Base-by-base conservation (phyloP, 805 yeast species). In the Priceomyces haplophilus region DNA sequence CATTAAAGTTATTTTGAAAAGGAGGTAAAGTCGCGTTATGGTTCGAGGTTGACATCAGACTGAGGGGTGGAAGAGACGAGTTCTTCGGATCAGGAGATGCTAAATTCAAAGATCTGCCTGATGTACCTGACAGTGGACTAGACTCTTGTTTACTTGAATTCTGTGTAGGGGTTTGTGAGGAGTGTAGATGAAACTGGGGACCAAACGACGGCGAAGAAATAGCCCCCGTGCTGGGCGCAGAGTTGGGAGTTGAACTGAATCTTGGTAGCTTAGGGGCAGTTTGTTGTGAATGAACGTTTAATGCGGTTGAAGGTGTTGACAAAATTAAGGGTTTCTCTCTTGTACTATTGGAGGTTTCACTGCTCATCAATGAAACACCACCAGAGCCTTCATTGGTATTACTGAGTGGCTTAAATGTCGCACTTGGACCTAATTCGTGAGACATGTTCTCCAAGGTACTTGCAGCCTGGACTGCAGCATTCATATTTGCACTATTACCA, bases 181-280 rank as follows among this genome's bases (percentile, higher is more conserved):
- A 32, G 42, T 56, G 44, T 35, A 61, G 54, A 40, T 55, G 65
- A 43, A 53, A 67, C 44, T 70, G 76, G 3, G 79, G 73, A 0
- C 76, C 77, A 47, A 75, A 73, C 3, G 74, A 64, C 1, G 79
- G 77, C 1, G 76, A 67, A 1, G 71, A 59, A 15, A 53, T 49
- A 20, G 54, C 46, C n/a, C 48, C 48, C 7, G 12, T 43, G 25
- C 17, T 27, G 15, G 47, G 23, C 8, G 35, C 44, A 17, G 43
- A 32, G 25, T 27, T 38, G 16, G 47, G 37, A 21, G 36, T 30
- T 10, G 48, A 25, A 41, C 64, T 65, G 30, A 65, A 53, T 1
- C 69, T 56, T 11, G 71, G 71, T 42, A 66, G 54, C 46, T 57
- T 64, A 7, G 68, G 65, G 6, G 65, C 58, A 7, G 40, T 43